A percentile compares a stretch with the other conserved stretches of the same genome.
Conservation (phyloP, 208 protist genomes). For the Trypanosoma boissoni region DNA sequence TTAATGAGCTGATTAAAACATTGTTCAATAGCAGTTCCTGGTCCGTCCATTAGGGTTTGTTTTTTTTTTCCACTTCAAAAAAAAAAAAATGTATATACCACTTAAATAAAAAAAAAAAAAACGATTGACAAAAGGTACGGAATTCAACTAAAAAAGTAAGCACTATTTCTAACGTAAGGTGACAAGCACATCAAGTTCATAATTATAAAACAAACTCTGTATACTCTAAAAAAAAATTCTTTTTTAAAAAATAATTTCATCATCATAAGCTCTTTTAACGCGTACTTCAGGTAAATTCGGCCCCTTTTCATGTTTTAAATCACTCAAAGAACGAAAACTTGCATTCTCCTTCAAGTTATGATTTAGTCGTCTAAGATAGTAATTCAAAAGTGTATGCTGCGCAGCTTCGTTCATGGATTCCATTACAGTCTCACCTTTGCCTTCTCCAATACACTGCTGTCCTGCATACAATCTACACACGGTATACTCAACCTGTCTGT, state of each 20-base stretch:
- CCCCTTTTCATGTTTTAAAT: neutral
- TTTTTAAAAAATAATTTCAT: constrained; percentile 24
- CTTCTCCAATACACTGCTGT: constrained; percentile 69
- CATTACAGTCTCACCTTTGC: constrained; percentile 85
- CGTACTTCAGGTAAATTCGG: constrained; percentile 3
- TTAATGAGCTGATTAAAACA: constrained; percentile 87
- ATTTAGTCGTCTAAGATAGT: constrained; percentile 51
- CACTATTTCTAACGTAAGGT: neutral
- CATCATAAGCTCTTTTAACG: constrained; percentile 15
- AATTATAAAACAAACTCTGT: neutral
- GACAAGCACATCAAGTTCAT: neutral
- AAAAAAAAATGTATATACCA: constrained; percentile 1
- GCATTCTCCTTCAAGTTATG: neutral
- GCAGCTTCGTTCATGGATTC: constrained; percentile 78
- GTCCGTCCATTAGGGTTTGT: constrained; percentile 34
- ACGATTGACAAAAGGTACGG: neutral
- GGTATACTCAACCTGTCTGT: constrained; percentile 78
- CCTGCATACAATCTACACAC: constrained; percentile 75
- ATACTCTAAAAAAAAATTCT: constrained; percentile 6
- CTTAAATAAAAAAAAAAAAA: constrained; percentile 12
- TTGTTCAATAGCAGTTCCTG: constrained; percentile 75
- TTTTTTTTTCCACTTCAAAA: neutral
- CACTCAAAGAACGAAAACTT: neutral
- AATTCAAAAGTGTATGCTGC: constrained; percentile 70
- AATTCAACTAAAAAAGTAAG: neutral